These are phyloP conservation scores for Populus hybrid DNA, from an alignment of 441 rosid species.

Conservation along the genomic window DNA sequence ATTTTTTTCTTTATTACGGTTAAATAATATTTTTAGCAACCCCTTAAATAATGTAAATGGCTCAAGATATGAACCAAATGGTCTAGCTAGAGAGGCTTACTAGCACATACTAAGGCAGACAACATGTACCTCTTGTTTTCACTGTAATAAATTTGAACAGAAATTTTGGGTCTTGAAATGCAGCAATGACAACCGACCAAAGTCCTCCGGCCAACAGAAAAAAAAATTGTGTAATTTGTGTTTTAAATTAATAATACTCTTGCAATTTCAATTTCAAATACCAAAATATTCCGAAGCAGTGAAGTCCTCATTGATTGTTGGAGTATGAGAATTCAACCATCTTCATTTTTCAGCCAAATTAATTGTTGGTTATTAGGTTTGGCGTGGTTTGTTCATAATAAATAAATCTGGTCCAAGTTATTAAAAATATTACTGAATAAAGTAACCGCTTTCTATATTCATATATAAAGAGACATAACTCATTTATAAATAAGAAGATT, in stretches of 20 bases:
- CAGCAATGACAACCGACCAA: not conserved
- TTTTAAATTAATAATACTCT: too few species aligned
- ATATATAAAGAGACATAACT: too few species aligned
- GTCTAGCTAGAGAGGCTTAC: not conserved
- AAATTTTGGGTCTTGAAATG: not conserved
- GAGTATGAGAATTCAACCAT: not conserved
- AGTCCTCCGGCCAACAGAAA: too few species aligned
- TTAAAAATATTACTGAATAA: too few species aligned
- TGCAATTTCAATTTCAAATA: constrained; percentile 14
- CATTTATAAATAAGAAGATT: too few species aligned
- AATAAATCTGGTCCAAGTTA: too few species aligned
- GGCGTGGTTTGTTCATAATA: too few species aligned
- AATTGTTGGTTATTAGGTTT: too few species aligned
- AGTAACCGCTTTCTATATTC: too few species aligned
- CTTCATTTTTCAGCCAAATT: not conserved
- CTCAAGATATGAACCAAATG: not conserved
- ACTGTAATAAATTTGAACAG: not conserved
- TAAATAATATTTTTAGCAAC: too few species aligned
- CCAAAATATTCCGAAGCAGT: constrained; percentile 26
- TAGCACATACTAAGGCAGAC: not conserved
- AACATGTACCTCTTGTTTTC: not conserved
- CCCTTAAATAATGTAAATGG: not conserved
- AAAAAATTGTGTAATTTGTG: not conserved
- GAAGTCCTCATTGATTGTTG: constrained; percentile 15
- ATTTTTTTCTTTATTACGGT: too few species aligned